Base-by-base conservation (phyloP, 306 rosid genomes). In the Glycine latifolia region DNA sequence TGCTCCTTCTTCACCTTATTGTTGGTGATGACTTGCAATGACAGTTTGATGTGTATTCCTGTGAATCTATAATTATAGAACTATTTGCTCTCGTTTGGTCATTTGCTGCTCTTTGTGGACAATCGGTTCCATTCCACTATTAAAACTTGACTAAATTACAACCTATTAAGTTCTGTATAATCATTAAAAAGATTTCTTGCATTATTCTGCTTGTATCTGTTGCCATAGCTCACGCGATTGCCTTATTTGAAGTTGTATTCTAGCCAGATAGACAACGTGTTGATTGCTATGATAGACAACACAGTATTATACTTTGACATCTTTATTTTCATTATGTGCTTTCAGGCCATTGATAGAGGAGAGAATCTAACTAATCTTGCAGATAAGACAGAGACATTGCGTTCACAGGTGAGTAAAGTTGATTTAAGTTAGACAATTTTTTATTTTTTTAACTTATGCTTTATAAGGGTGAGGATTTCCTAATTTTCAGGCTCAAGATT, bases 261-360 rank as follows among this genome's bases (percentile, higher is more conserved):
- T 75, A 39, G 11, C n/a, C n/a, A n/a, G 49, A 3, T 37, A 37
- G 39, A 37, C 39, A 37, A 41, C 72, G 71, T 67, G 60, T 56
- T 72, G 31, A 65, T 59, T 76, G 8, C 48, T 55, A 8, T 48
- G 59, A 46, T 20, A 35, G 72, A 44, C 50, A 26, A 10, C 8
- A 8, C 20, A 53, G 47, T 12, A 9, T 58, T 4, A 11, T 35
- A 52, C 60, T 62, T 76, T 54, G 67, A 13, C 56, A 55, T 77
- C 71, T 73, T 39, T 58, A 35, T 59, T 78, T 76, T 70, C 73
- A 37, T 56, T 4, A 10, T 70, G 55, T 75, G 75, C 74, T 74
- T 86, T 79, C 91, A 92, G 97, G 87, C 94, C 47, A 56, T 91
- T 55, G 97, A 90, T 74, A 89, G 97, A 87, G 97, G 98, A 68